Evolutionary conservation across 306 rosid genomes (phyloP), one percentile per base, ranked within the genome.

Genomic region (Cucumis cinereus): DNA sequence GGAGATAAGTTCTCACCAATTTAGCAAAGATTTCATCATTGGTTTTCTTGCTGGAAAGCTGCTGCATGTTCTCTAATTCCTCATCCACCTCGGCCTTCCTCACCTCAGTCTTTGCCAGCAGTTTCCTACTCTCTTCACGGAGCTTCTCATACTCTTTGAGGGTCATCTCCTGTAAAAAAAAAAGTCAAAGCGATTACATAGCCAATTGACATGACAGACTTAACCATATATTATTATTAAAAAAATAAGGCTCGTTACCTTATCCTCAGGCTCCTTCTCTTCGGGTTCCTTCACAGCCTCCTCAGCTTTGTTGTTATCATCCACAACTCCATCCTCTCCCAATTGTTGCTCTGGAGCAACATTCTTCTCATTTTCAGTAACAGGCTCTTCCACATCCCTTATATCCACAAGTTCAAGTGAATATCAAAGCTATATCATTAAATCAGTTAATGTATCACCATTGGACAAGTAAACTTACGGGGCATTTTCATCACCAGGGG

Each of bases 101-200:
- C 64, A 59, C 88, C 79, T 90, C 92, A 28, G 86, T 84, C 88
- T 85, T 95, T 26, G 76, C 83, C 77, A 95, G 73, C 60, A 87
- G 88, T 85, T 90, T 95, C 77, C 98, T 90, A 86, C 84, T 95
- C 87, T 89, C 99, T 84, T 95, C 99, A 55, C 79, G 84, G 22
- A 95, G 75, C 87, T 95, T 95, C 86, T 95, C 84, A 28, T 92
- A 95, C 78, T 95, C 98, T 82, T 88, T 97, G 73, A 95, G 77
- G 63, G 99, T 95, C 99, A 95, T 92, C 79, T 95, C 99, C 99
- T 95, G 76, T 68, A 20, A 62, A 19, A 64, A 17, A 15, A 22
- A 10, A 20, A 36, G 52, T 43, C 19, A 13, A 12, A 49, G 9
- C 36, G 12, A 16, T 13, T 40, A 1, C 16, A 14, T n/a, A 13